Evolutionary conservation across 768 basidiomycete genomes (phyloP), one percentile per base, ranked within the genome.

Genomic region (Trichaptum fuscoviolaceum): DNA sequence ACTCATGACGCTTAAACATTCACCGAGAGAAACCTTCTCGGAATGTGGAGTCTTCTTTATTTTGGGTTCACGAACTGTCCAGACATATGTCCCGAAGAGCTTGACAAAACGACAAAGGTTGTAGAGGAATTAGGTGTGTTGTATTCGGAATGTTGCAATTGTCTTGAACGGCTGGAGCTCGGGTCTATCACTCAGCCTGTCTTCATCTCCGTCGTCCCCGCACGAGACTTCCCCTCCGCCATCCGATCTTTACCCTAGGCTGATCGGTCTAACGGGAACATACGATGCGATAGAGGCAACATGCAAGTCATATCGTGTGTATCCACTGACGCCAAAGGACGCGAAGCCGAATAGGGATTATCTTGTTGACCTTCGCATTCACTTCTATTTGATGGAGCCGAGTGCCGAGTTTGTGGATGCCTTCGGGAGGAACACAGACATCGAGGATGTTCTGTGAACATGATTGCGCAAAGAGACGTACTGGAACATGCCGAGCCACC

Each of bases 31-130:
- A 85, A 96, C 73, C 79, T 99, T 60, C 76, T 91, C 26, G 96
- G 95, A 36, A 91, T 92, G 79, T 98, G 93, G 93, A 91, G 84
- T n/a, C 78, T 93, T 67, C 84, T 93, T 60, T 93, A 98, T 80
- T 99, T 99, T 77, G 97, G 97, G n/a, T 93, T 67, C 84, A 93
- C 60, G 93, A 98, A 80, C 99, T 99, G 97, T 77, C 96, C 97
- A 6, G 97, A 99, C 77, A 98, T 99, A 64, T 99, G 97, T 74
- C 97, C 97, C 0, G 93, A 96, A 64, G 96, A 99, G 78, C 83
- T 99, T 30, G 97, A 99, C 81, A 99, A 99, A 81, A 87, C 97
- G 80, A 87, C 91, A 17, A 82, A 78, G 0, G 88, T 95, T 18
- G 81, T 99, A 58, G 82, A 90, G 35, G 77, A 81, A 62, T 80